Conservation (phyloP, 176 grass and related monocot species). For the Pharus latifolius region DNA sequence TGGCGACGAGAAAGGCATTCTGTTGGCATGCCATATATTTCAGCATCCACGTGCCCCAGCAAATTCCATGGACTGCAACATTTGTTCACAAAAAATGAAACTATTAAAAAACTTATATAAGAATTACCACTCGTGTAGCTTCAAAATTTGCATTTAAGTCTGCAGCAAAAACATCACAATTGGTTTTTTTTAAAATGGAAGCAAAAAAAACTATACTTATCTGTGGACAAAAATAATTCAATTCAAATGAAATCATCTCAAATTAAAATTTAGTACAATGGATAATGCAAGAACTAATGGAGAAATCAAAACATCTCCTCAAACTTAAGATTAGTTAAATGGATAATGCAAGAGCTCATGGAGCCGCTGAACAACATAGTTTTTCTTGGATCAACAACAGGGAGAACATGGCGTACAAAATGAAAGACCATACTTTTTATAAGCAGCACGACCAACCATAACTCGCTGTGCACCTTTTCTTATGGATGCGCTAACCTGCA, state of each 20-base stretch:
- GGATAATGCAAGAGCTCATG: too few relatives aligned
- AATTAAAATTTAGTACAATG: too few relatives aligned
- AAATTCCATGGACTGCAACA: constrained; percentile 74
- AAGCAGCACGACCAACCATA: constrained; percentile 94
- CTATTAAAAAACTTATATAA: constrained; percentile 9
- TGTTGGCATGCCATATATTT: constrained; percentile 55
- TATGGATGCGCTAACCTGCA: constrained; percentile 64
- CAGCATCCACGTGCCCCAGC: constrained; percentile 59
- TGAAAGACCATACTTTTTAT: constrained; percentile 64
- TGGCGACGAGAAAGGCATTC: constrained; percentile 52
- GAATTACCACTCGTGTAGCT: background rate
- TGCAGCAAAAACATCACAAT: background rate
- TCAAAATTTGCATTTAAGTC: background rate
- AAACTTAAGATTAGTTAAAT: too few relatives aligned
- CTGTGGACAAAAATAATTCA: too few relatives aligned
- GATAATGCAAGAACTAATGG: too few relatives aligned
- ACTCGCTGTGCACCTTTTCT: constrained; percentile 65
- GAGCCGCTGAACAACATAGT: too few relatives aligned
- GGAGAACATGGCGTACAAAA: background rate
- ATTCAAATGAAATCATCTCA: too few relatives aligned
- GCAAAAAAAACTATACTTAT: too few relatives aligned
- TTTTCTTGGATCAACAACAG: background rate
- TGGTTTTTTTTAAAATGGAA: too few relatives aligned
- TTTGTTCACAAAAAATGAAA: constrained; percentile 7
- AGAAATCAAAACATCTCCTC: too few relatives aligned